Evolutionary conservation across 2,329 filamentous ascomycete genomes (phyloP).

Genomic region (Mycocentrospora acerina): DNA sequence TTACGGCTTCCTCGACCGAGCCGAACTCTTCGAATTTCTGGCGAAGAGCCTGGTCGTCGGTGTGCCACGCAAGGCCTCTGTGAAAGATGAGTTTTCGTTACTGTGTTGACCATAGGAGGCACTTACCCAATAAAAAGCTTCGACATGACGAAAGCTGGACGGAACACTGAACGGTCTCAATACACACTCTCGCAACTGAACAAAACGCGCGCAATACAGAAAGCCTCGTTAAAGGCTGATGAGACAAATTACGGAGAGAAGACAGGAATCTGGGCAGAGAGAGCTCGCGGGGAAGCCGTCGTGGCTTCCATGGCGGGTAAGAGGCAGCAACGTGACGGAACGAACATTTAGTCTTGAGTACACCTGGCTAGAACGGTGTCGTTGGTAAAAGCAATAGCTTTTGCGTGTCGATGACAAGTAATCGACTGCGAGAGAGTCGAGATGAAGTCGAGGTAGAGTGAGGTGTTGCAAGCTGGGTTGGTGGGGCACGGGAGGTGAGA

Average conservation of each 20-base stretch:
- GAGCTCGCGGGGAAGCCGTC: conserved; percentile 29
- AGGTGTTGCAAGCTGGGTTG: conserved; percentile 24
- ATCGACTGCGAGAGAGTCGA: conserved; percentile 18
- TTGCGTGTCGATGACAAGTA: conserved; percentile 13
- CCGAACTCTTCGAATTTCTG: conserved; percentile 93
- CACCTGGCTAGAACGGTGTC: conserved; percentile 26
- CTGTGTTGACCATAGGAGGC: conserved; percentile 1
- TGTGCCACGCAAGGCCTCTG: conserved; percentile 98
- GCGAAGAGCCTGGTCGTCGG: conserved; percentile 82
- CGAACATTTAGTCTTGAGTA: conserved; percentile 42
- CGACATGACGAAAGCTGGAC: conserved; percentile 63
- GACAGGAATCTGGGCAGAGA: conserved; percentile 18
- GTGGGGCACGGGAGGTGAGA: conserved; percentile 35
- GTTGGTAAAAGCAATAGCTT: conserved; percentile 27
- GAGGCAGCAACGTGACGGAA: conserved; percentile 41
- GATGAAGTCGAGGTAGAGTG: conserved; percentile 25
- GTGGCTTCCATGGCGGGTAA: conserved; percentile 30
- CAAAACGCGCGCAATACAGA: conserved; percentile 31
- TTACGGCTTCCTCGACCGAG: conserved; percentile 89
- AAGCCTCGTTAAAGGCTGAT: conserved; percentile 22
- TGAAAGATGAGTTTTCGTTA: conserved; percentile 8
- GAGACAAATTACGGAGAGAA: conserved; percentile 19
- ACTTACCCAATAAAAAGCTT: conserved; percentile 94
- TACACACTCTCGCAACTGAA: conserved; percentile 36
- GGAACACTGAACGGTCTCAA: conserved; percentile 44